phyloP scores from a whole-genome alignment of 495 filamentous ascomycete species.

The Amorphotheca resinae region DNA sequence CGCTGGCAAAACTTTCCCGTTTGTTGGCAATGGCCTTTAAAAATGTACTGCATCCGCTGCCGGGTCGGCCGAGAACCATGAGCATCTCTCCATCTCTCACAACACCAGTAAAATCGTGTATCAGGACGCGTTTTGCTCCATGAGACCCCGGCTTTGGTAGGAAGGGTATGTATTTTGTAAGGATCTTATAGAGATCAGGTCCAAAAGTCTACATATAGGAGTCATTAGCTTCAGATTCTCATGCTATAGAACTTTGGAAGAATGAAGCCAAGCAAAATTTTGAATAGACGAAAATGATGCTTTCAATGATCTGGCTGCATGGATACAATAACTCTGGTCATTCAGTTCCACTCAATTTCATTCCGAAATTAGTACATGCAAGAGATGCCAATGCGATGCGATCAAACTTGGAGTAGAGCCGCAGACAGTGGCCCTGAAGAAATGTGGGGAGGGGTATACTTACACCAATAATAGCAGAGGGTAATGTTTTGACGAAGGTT shows the following conservation, averaged over 20 bases:
- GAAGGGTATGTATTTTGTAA: constrained; percentile 52
- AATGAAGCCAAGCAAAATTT: too few species aligned
- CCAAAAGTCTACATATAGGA: constrained; percentile 53
- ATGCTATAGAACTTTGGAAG: not conserved
- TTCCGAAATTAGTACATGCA: too few species aligned
- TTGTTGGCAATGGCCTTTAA: constrained; percentile 68
- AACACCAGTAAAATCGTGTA: constrained; percentile 68
- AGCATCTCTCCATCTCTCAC: constrained; percentile 74
- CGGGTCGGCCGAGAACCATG: constrained; percentile 70
- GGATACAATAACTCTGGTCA: too few species aligned
- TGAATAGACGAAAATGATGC: too few species aligned
- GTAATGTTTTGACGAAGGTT: constrained; percentile 60
- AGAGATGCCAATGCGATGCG: too few species aligned
- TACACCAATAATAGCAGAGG: constrained; percentile 54
- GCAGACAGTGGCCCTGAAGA: too few species aligned
- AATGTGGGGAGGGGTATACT: constrained; percentile 33
- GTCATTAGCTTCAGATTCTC: not conserved
- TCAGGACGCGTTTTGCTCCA: constrained; percentile 44
- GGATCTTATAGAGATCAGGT: constrained; percentile 62
- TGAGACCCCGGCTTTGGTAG: constrained; percentile 35
- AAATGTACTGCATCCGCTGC: constrained; percentile 70
- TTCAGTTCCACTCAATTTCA: too few species aligned
- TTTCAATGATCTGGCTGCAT: too few species aligned
- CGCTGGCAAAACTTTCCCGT: constrained; percentile 47
- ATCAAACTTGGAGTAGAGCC: too few species aligned